Conservation (phyloP, 176 grass and related monocot species). For the Eleusine indica region DNA sequence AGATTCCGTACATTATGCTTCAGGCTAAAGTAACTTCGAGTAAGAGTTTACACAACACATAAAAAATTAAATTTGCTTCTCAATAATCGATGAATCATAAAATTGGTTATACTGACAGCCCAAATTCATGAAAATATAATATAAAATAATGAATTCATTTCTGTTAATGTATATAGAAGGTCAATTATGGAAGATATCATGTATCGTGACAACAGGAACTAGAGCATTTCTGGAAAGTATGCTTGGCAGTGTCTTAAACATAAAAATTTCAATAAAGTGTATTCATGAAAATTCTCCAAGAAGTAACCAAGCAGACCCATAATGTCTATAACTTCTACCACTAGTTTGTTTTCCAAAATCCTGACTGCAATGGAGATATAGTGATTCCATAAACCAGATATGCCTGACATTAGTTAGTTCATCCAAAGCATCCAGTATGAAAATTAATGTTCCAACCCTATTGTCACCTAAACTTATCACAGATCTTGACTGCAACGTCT, state of each 20-base stretch:
- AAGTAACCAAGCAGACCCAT: not conserved
- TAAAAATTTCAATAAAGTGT: not conserved
- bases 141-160: conserved; percentile 6
- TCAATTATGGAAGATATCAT: conserved; percentile 7
- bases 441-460: not conserved
- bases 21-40: conserved; percentile 14
- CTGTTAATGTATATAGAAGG: not conserved
- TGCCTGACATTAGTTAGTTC: not conserved
- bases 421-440: conserved; percentile 13
- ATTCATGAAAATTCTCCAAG: not conserved
- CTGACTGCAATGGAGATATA: not conserved
- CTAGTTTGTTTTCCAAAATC: not conserved
- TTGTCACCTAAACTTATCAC: conserved; percentile 19
- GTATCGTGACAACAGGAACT: not conserved
- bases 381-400: not conserved
- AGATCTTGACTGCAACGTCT: not conserved
- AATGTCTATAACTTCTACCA: not conserved
- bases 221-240: not conserved
- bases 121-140: not conserved
- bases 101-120: not conserved
- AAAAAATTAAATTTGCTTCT: not conserved
- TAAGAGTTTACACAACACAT: conserved; percentile 11
- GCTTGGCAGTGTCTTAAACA: not conserved
- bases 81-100: conserved; percentile 1
- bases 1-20: conserved; percentile 1